Evolutionary conservation across 768 basidiomycete genomes (phyloP).

Genomic region (Sarcomyxa edulis): DNA sequence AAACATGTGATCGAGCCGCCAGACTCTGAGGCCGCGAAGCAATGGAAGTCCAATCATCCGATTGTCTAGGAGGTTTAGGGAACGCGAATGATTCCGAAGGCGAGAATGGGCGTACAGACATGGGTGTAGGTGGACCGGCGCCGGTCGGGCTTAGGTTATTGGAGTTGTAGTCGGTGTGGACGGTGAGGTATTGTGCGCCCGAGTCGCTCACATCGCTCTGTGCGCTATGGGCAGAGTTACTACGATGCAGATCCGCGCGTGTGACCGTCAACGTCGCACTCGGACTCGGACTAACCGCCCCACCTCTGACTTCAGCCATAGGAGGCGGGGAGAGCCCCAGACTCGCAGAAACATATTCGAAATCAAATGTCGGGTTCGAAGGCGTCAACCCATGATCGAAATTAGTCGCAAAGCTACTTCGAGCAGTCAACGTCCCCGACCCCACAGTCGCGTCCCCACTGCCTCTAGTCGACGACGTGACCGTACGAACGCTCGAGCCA

Average conservation of each 20-base stretch:
- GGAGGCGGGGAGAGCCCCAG: slow-evolving; percentile 37
- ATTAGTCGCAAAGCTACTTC: slow-evolving; percentile 67
- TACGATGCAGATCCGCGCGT: slow-evolving; percentile 15
- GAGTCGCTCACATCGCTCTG: slow-evolving; percentile 28
- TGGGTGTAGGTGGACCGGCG: slow-evolving; percentile 31
- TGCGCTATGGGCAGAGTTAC: slow-evolving; percentile 35
- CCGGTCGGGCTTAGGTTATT: slow-evolving; percentile 2
- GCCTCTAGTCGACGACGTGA: slow-evolving; percentile 10
- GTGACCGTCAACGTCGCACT: slow-evolving; percentile 4
- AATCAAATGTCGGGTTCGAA: slow-evolving; percentile 15
- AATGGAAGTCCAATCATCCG: not conserved
- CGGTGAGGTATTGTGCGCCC: slow-evolving; percentile 33
- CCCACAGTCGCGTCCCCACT: slow-evolving; percentile 11
- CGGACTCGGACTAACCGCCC: slow-evolving; percentile 12
- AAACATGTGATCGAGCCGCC: slow-evolving; percentile 18
- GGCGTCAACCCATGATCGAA: slow-evolving; percentile 37
- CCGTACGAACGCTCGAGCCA: slow-evolving; percentile 12
- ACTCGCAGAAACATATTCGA: not conserved
- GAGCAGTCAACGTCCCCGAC: slow-evolving; percentile 24
- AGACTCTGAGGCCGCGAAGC: slow-evolving; percentile 2
- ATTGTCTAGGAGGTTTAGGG: slow-evolving; percentile 50
- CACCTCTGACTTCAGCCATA: slow-evolving; percentile 48
- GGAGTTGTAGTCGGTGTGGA: slow-evolving; percentile 13
- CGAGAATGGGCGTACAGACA: slow-evolving; percentile 63
- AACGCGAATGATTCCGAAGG: slow-evolving; percentile 66